Percentiles rank a stretch among this genome's conserved stretches.
phyloP scores from a whole-genome alignment of 1,139 yeast genomes.

The Magnusiomyces magnusii region DNA sequence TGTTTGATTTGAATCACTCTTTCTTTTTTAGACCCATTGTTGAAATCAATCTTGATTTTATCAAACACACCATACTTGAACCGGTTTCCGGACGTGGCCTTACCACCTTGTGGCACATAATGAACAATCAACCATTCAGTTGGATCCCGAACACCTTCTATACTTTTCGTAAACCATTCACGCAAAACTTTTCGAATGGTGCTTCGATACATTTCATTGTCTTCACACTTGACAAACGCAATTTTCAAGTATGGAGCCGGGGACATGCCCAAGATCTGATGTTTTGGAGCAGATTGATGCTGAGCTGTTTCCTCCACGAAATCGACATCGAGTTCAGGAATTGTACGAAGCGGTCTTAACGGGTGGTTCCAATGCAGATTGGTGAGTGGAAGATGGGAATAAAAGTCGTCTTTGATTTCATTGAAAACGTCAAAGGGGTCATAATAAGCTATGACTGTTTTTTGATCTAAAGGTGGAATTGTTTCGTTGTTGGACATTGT shows the following conservation, averaged over 20 bases:
- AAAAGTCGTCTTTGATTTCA: constrained; percentile 45
- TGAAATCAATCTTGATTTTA: constrained; percentile 62
- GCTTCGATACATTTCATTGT: constrained; percentile 64
- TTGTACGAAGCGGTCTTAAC: constrained; percentile 55
- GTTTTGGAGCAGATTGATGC: constrained; percentile 29
- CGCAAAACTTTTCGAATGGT: constrained; percentile 68
- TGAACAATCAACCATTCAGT: constrained; percentile 62
- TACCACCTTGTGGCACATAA: constrained; percentile 42
- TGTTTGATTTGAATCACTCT: constrained; percentile 35
- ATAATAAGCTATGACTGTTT: constrained; percentile 56
- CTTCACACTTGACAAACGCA: constrained; percentile 60
- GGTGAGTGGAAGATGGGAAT: constrained; percentile 52
- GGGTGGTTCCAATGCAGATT: constrained; percentile 74
- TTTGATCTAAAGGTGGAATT: constrained; percentile 12
- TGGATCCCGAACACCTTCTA: constrained; percentile 40
- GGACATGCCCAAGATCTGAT: constrained; percentile 38
- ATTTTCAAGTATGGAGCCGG: constrained; percentile 54
- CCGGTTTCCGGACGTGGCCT: constrained; percentile 34
- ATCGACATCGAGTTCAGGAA: constrained; percentile 52
- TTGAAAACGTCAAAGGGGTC: constrained; percentile 76
- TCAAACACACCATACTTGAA: constrained; percentile 54
- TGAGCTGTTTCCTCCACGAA: constrained; percentile 57
- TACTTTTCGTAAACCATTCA: constrained; percentile 64
- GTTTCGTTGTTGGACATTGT: not conserved
- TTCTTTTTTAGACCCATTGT: constrained; percentile 33